Evolutionary conservation across 495 filamentous ascomycete species (phyloP).

Genomic region (Parmelia sp.): DNA sequence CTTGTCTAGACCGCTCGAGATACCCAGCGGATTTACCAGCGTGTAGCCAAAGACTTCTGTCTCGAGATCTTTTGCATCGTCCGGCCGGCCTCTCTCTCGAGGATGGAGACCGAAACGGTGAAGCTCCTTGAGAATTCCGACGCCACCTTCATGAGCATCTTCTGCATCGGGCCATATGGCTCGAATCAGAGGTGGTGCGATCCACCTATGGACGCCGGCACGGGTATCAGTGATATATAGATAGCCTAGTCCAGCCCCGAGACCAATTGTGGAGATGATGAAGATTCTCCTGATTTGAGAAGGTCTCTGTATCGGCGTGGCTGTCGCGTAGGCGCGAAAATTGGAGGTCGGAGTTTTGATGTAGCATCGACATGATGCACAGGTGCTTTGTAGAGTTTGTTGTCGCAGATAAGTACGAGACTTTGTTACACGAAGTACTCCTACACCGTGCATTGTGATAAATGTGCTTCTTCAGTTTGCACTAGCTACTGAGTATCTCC

Average conservation of each 20-base stretch:
- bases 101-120: not conserved
- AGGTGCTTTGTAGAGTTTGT: not conserved
- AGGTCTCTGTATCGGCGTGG: not conserved
- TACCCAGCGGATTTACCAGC: not conserved
- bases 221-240: too few species aligned
- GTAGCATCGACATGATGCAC: not conserved
- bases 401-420: not conserved
- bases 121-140: too few species aligned
- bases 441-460: not conserved
- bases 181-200: too few species aligned
- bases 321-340: not conserved
- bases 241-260: too few species aligned
- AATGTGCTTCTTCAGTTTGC: not conserved
- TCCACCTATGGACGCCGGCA: too few species aligned
- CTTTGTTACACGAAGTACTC: not conserved
- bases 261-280: too few species aligned
- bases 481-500: too few species aligned
- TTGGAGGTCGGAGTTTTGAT: not conserved
- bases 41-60: not conserved
- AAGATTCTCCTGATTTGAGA: not conserved
- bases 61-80: not conserved
- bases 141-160: too few species aligned
- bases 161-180: too few species aligned
- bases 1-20: not conserved
- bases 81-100: too few species aligned